phyloP scores from a whole-genome alignment of 148 eudicot genomes.

The Camellia lanceoleosa region DNA sequence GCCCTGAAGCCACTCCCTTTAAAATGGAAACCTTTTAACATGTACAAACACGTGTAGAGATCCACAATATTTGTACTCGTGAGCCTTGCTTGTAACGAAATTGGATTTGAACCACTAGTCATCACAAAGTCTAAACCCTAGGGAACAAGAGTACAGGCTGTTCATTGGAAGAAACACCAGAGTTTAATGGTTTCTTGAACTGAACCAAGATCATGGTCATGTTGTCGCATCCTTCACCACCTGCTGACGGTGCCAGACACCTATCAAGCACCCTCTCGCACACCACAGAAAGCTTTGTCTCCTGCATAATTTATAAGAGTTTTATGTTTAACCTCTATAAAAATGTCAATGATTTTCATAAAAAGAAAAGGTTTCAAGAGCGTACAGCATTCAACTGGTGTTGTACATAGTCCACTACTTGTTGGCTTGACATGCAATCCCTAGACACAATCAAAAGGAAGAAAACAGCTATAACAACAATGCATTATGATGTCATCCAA shows the following conservation, averaged over 20 bases:
- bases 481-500: neutral
- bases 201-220: conserved; percentile 80
- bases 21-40: neutral
- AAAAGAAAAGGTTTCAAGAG: neutral
- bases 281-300: conserved; percentile 55
- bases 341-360: neutral
- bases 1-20: neutral
- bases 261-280: conserved; percentile 47
- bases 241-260: conserved; percentile 54
- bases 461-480: neutral
- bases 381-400: conserved; percentile 52
- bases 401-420: conserved; percentile 58
- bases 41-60: neutral
- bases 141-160: conserved; percentile 9
- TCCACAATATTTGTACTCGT: too few species aligned
- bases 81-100: neutral
- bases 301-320: conserved; percentile 32
- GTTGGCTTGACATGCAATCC: conserved; percentile 87
- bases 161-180: conserved; percentile 10
- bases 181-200: conserved; percentile 37
- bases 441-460: conserved; percentile 29
- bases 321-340: neutral
- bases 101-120: neutral
- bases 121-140: neutral
- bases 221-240: conserved; percentile 76